phyloP scores from a whole-genome alignment of 805 yeast genomes.

The Saturnispora besseyi region DNA sequence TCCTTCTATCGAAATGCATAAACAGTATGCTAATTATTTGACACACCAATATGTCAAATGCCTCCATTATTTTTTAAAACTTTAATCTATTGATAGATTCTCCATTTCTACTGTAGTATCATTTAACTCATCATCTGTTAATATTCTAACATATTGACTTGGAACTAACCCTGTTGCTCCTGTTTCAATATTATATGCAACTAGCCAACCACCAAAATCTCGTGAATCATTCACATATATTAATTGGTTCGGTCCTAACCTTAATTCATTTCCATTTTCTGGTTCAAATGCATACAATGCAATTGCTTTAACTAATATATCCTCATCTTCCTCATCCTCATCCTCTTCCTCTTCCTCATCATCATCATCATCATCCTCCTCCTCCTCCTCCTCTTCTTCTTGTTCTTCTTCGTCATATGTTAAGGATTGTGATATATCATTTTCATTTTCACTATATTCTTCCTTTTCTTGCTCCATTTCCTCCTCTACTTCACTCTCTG shows the following conservation, averaged over 20 bases:
- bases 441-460: conserved; percentile 9
- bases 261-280: conserved; percentile 89
- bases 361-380: conserved; percentile 8
- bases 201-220: conserved; percentile 70
- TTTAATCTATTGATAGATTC: conserved; percentile 7
- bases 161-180: conserved; percentile 91
- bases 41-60: background rate
- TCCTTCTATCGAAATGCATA: background rate
- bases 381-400: too few species aligned
- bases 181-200: conserved; percentile 69
- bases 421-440: conserved; percentile 2
- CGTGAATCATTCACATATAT: conserved; percentile 66
- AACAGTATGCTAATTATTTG: background rate
- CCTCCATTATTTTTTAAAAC: background rate
- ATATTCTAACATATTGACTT: conserved; percentile 73
- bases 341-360: conserved; percentile 12
- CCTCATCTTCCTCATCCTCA: conserved; percentile 13
- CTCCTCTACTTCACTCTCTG: background rate
- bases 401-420: background rate
- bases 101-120: conserved; percentile 22
- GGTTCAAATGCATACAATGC: conserved; percentile 87
- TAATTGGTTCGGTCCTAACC: conserved; percentile 67
- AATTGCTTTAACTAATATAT: conserved; percentile 41
- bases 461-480: background rate
- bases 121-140: conserved; percentile 21